Evolutionary conservation across 306 rosid species (phyloP).

Genomic region (Sindora glabra): DNA sequence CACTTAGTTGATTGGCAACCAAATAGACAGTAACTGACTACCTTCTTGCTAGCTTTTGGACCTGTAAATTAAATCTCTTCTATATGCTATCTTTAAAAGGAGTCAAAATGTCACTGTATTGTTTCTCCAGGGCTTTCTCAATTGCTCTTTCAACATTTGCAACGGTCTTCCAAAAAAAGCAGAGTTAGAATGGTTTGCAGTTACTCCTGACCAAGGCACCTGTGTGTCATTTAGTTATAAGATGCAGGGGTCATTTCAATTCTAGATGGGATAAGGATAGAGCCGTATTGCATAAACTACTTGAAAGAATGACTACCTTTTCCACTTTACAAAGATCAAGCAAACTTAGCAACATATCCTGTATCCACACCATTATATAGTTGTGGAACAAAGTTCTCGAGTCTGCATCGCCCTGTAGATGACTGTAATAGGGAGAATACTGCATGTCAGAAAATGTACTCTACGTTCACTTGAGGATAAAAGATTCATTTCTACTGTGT

Average conservation of each 20-base stretch:
- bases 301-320: constrained; percentile 46
- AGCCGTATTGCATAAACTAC: background rate
- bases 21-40: constrained; percentile 57
- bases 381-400: constrained; percentile 77
- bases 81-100: constrained; percentile 93
- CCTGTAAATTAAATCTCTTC: constrained; percentile 87
- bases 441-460: constrained; percentile 2
- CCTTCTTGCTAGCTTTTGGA: constrained; percentile 95
- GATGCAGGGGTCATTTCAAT: constrained; percentile 11
- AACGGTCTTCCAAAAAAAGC: constrained; percentile 65
- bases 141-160: constrained; percentile 87
- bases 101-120: constrained; percentile 77
- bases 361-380: constrained; percentile 90
- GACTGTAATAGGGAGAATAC: too few species aligned
- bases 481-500: too few species aligned
- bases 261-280: too few species aligned
- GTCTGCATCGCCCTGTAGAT: constrained; percentile 70
- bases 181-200: constrained; percentile 80
- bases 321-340: constrained; percentile 90
- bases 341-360: constrained; percentile 78
- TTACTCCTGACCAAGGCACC: constrained; percentile 98
- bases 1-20: constrained; percentile 76
- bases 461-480: too few species aligned
- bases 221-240: constrained; percentile 31
- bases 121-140: constrained; percentile 83